A percentile compares a stretch with the other conserved stretches of the same genome.
Evolutionary conservation across 176 grass and related monocot species (phyloP).

Genomic region (Ananas comosus): DNA sequence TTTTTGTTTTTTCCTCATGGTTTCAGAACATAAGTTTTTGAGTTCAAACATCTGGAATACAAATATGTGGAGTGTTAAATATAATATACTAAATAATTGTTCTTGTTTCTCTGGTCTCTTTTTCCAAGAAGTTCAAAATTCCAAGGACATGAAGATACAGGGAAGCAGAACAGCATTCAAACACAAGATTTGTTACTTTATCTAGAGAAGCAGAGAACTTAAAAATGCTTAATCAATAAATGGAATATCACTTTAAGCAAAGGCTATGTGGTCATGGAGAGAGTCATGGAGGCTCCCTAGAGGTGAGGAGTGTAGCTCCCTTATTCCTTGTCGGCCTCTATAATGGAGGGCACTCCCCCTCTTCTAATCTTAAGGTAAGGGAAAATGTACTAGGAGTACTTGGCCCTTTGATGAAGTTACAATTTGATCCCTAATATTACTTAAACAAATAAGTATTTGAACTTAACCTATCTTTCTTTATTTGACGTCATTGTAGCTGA

Average conservation of each 20-base stretch:
- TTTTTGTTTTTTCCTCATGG: no score
- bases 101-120: no score
- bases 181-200: constrained; percentile 13
- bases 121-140: no score
- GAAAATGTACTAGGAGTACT: no score
- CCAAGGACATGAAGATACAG: no score
- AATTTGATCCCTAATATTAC: neutral
- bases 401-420: no score
- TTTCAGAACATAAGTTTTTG: no score
- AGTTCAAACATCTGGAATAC: no score
- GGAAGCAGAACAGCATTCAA: no score
- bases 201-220: constrained; percentile 32
- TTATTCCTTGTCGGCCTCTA: constrained; percentile 69
- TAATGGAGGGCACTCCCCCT: constrained; percentile 28
- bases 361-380: constrained; percentile 24
- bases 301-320: constrained; percentile 40
- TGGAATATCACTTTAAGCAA: constrained; percentile 43
- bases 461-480: neutral
- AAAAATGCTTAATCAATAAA: constrained; percentile 26
- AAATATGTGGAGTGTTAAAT: neutral
- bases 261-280: constrained; percentile 3
- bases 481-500: neutral
- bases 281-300: constrained; percentile 15
- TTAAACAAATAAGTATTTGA: neutral
- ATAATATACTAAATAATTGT: neutral